These are phyloP conservation scores for Magnaporthiopsis poae DNA, from an alignment of 2,329 filamentous ascomycete genomes.

Conservation along the genomic window DNA sequence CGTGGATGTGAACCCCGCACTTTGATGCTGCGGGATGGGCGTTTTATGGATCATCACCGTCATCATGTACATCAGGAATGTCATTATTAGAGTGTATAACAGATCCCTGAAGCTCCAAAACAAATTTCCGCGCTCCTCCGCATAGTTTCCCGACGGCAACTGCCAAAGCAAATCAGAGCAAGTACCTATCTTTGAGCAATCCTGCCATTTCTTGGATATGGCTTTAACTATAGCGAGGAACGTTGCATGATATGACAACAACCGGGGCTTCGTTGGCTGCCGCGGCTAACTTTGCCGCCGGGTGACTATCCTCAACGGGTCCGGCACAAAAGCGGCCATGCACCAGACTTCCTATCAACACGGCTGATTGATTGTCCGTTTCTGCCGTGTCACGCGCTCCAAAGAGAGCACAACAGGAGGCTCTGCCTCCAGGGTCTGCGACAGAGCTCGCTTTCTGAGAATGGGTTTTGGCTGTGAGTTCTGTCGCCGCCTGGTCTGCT, in stretches of 20 bases:
- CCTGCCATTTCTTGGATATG: not conserved
- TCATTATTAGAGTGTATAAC: not conserved
- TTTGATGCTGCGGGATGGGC: not conserved
- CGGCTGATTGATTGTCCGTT: no score
- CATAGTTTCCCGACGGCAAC: not conserved
- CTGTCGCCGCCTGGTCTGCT: not conserved
- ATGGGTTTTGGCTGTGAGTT: slow-evolving; percentile 1
- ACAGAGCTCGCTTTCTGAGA: slow-evolving; percentile 1
- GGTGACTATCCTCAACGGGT: not conserved
- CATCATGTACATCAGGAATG: not conserved
- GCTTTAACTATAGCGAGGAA: not conserved
- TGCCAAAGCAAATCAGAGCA: not conserved
- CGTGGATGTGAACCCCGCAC: not conserved
- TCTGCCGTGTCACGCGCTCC: not conserved
- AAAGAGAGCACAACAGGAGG: not conserved
- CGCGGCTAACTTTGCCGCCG: not conserved
- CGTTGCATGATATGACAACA: not conserved
- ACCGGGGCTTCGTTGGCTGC: no score
- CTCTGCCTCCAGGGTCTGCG: not conserved
- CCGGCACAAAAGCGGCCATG: not conserved
- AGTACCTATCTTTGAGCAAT: not conserved
- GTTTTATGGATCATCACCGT: not conserved
- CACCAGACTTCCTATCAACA: not conserved
- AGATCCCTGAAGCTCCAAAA: not conserved
- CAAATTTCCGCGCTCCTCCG: not conserved